Conservation (phyloP, 176 grass and related monocot genomes). For the Aegilops tauschii region DNA sequence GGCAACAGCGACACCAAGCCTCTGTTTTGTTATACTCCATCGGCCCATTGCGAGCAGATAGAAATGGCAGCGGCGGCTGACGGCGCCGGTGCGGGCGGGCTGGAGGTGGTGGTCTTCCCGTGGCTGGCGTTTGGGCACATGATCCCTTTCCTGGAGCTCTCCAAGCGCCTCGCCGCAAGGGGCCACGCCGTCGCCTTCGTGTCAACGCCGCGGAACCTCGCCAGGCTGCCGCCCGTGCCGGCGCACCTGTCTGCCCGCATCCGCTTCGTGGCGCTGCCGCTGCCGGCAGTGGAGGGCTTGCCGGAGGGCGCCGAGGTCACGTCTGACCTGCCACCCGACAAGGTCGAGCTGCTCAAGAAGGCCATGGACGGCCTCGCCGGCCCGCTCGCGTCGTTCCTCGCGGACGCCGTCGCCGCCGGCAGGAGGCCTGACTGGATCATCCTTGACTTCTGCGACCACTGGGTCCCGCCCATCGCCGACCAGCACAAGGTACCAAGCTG, state of each 20-base stretch:
- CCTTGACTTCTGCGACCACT: constrained; percentile 35
- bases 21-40: too few relatives aligned
- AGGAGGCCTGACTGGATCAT: constrained; percentile 42
- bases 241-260: neutral
- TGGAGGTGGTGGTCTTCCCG: constrained; percentile 48
- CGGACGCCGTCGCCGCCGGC: neutral
- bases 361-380: constrained; percentile 33
- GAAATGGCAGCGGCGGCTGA: too few relatives aligned
- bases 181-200: constrained; percentile 50
- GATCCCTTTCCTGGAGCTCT: constrained; percentile 41
- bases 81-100: neutral
- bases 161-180: constrained; percentile 28
- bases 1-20: too few relatives aligned
- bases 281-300: constrained; percentile 12
- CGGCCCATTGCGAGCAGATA: too few relatives aligned
- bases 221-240: constrained; percentile 29
- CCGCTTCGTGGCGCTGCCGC: constrained; percentile 21
- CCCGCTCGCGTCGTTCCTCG: neutral
- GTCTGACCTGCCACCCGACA: constrained; percentile 4
- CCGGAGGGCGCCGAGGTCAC: constrained; percentile 31
- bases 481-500: neutral
- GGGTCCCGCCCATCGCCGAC: constrained; percentile 34
- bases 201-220: constrained; percentile 50
- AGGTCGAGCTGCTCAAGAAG: constrained; percentile 30
- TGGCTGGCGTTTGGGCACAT: constrained; percentile 60